Base-by-base conservation (phyloP, 345 rosid species). In the Pistacia atlantica region DNA sequence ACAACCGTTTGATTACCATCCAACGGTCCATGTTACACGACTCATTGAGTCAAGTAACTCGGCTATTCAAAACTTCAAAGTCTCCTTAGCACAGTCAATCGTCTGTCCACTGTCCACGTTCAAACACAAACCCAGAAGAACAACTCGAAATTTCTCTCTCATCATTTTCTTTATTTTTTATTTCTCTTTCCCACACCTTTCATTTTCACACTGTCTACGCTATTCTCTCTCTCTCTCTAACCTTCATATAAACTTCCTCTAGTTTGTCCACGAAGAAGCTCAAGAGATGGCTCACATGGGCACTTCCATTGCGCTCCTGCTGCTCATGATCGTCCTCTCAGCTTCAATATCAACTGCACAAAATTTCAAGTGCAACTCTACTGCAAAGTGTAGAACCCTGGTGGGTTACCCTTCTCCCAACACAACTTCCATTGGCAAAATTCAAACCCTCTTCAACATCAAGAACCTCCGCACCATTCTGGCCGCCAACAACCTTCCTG, bases 371-470 rank as follows among this genome's bases (percentile, higher is more conserved):
- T 87, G 90, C 75, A 73, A 3, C 51, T 1, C 58, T 46, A 1
- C 54, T 20, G 11, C 48, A 48, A 57, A 51, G 3, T 85, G 90
- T 63, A 67, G 16, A 9, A 69, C 83, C 11, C 72, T 85, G 22
- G 80, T 85, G 5, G 87, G 75, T 67, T 85, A 82, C 83, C 45
- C 4, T 25, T 25, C 82, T 48, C 74, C 54, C 37, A 78, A 80
- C 77, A 10, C 22, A 65, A 80, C 87, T 68, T 54, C 84, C 51
- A 35, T 83, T 77, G 55, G 48, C 59, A 37, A 28, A 60, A 69
- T 87, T 66, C 77, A 80, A 45, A 16, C 80, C 65, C 83, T 85
- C 79, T 87, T 87, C 77, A 76, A 57, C 62, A 56, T 87, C 69
- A 62, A 45, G 65, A 45, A 87, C 83, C 78, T 80, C 60, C 72